Base-by-base conservation (phyloP, 2,329 filamentous ascomycete species). In the Pseudopyrenochaeta lycopersici region DNA sequence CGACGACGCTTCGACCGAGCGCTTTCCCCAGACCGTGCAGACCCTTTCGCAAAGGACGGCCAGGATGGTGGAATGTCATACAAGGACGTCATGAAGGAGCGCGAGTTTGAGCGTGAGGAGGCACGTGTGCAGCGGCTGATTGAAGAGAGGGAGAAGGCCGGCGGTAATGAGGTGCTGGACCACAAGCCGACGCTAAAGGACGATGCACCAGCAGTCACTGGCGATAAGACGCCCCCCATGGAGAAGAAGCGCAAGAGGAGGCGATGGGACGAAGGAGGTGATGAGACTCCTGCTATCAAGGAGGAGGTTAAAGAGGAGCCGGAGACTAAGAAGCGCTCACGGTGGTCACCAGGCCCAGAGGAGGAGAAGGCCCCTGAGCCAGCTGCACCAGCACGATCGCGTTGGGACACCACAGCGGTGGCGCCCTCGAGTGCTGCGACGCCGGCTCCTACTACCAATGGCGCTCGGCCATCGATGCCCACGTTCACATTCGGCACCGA, bases 101-200 rank as follows among this genome's bases (percentile, higher is more conserved):
- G 92, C 48, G 94, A 99, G 65, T 77, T 98, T 9, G 94, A 99
- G 77, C 87, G 92, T 62, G 95, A 99, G 78, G 95, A 99, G 78
- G 91, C 94, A 68, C 87, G 94, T 59, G 90, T 99, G 31, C 84
- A 85, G 65, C 89, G 85, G 67, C 83, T 91, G 46, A 95, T 99
- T 59, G 86, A 90, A 63, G 89, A 95, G 44, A 90, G 90, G 76
- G 81, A 89, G 62, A 82, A 82, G 29, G 82, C 85, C 62, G 82
- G 83, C 41, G 82, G 84, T 60, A 84, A 87, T 67, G 86, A 81
- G 38, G 80, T 83, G 12, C 76, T 83, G 29, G 88, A 92, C 56
- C 87, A 93, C 71, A 79, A 88, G 72, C 85, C 93, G 21, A 92
- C 87, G 5, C 83, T 98, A 54, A 88, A 89, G 67, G 84, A 90